These are phyloP conservation scores for Gossypium rotundifolium DNA, from an alignment of 345 rosid genomes.

Conservation along the genomic window DNA sequence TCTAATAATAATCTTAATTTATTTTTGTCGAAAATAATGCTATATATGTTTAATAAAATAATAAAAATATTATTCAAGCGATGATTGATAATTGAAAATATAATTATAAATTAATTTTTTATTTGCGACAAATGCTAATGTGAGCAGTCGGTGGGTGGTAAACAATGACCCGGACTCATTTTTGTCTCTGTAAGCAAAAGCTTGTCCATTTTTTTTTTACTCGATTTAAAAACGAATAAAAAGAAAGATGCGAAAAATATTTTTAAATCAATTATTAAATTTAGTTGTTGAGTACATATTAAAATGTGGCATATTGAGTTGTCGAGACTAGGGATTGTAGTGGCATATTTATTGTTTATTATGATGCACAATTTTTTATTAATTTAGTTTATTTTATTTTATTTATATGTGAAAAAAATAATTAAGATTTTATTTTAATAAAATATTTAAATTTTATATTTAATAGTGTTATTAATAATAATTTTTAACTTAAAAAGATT, in stretches of 20 bases:
- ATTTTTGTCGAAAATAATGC: too few species aligned
- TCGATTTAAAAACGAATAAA: too few species aligned
- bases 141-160: not conserved
- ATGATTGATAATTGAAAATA: not conserved
- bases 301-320: constrained; percentile 5
- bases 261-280: not conserved
- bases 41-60: too few species aligned
- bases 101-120: not conserved
- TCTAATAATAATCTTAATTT: too few species aligned
- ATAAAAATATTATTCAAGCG: not conserved
- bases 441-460: too few species aligned
- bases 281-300: not conserved
- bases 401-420: too few species aligned
- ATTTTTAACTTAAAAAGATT: too few species aligned
- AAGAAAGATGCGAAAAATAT: not conserved
- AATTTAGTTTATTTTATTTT: too few species aligned
- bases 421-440: too few species aligned
- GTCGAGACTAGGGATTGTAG: not conserved
- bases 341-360: not conserved
- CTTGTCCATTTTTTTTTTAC: not conserved
- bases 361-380: too few species aligned
- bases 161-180: not conserved
- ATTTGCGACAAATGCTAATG: not conserved
- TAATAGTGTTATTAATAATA: too few species aligned
- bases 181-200: not conserved